Evolutionary conservation across 2,329 filamentous ascomycete genomes (phyloP).

Genomic region (Aspergillus flavus): DNA sequence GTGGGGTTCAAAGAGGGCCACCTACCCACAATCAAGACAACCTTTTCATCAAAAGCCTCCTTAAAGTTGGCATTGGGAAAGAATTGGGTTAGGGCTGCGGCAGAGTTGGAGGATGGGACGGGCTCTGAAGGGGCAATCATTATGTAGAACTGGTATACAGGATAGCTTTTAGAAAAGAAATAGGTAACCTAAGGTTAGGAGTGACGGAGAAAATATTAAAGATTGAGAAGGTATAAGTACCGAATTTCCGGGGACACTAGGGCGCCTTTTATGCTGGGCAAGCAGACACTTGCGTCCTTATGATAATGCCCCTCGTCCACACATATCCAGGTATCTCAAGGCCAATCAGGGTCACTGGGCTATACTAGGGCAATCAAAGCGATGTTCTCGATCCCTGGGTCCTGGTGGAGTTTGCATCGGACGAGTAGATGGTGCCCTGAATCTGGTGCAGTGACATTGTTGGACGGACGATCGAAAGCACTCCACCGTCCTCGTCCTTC

Average conservation of each 20-base stretch:
- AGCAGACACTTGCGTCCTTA: neutral
- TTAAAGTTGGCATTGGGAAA: constrained; percentile 11
- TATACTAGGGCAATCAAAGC: neutral
- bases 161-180: neutral
- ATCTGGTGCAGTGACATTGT: constrained; percentile 10
- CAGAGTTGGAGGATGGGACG: constrained; percentile 14
- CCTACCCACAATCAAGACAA: constrained; percentile 24
- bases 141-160: neutral
- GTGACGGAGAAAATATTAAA: neutral
- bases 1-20: neutral
- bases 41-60: constrained; percentile 23
- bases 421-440: neutral
- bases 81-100: constrained; percentile 17
- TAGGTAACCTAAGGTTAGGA: neutral
- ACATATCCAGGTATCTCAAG: neutral
- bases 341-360: neutral
- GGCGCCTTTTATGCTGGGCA: neutral
- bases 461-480: constrained; percentile 10
- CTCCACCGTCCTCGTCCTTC: constrained; percentile 6
- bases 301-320: neutral
- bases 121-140: constrained; percentile 25
- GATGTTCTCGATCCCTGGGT: constrained; percentile 7
- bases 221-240: neutral
- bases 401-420: constrained; percentile 15
- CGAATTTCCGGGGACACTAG: neutral